Percentiles rank a stretch among this genome's conserved stretches.
Evolutionary conservation across 352 stramenopile species (phyloP).

Genomic region (Pythium inflatum): DNA sequence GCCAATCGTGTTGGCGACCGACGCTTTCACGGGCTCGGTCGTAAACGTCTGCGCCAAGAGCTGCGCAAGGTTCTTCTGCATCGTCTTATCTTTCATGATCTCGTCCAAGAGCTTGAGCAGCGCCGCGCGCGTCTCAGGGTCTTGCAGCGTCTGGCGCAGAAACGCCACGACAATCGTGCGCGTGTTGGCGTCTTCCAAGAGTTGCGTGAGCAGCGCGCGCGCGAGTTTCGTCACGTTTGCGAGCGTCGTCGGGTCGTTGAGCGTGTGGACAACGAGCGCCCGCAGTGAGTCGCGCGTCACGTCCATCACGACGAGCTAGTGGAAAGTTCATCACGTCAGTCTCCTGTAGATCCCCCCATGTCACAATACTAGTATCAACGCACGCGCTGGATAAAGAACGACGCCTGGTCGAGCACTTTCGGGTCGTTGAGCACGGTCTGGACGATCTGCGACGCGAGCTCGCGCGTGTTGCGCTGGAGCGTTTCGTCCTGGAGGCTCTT

Average conservation of each 20-base stretch:
- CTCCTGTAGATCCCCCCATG: no score
- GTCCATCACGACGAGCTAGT: conserved; percentile 74
- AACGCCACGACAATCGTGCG: conserved; percentile 61
- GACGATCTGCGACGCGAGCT: conserved; percentile 84
- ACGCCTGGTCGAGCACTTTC: conserved; percentile 82
- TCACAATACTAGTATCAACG: no score
- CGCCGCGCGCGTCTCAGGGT: conserved; percentile 51
- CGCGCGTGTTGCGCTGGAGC: conserved; percentile 68
- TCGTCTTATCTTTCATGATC: conserved; percentile 64
- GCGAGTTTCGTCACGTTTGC: conserved; percentile 53
- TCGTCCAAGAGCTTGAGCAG: conserved; percentile 64
- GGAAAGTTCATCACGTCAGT: no score
- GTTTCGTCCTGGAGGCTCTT: conserved; percentile 85
- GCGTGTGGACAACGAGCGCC: conserved; percentile 54
- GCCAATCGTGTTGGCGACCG: conserved; percentile 56
- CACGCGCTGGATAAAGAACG: conserved; percentile 74
- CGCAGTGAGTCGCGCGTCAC: conserved; percentile 59
- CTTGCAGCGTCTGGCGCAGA: conserved; percentile 48
- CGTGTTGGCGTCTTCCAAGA: conserved; percentile 65
- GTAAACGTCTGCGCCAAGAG: conserved; percentile 69
- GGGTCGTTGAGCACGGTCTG: conserved; percentile 87
- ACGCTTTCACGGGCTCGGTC: conserved; percentile 71
- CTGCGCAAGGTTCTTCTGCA: conserved; percentile 57
- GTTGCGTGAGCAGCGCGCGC: conserved; percentile 46
- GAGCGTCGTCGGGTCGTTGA: conserved; percentile 66